phyloP scores from a whole-genome alignment of 495 filamentous ascomycete species.

The Beverwykella pulmonaria region DNA sequence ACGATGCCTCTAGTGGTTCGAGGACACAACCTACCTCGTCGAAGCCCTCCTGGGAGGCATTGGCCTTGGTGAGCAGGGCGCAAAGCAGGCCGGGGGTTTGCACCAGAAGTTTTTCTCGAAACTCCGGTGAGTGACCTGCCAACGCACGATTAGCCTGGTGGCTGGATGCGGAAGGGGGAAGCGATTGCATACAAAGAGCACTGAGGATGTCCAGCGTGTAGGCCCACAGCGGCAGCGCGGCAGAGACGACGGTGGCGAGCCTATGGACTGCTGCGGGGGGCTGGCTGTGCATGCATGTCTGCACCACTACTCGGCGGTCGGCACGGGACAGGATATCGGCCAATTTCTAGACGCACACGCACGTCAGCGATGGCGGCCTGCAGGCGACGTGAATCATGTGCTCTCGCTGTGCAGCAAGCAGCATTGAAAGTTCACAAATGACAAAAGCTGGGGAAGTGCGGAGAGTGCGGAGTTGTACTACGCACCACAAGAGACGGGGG shows the following conservation, averaged over 20 bases:
- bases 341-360: conserved; percentile 33
- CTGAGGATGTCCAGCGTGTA: conserved; percentile 41
- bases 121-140: conserved; percentile 33
- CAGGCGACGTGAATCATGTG: conserved; percentile 31
- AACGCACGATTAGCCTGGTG: conserved; percentile 27
- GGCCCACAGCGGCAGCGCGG: conserved; percentile 40
- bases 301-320: conserved; percentile 13
- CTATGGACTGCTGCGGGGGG: conserved; percentile 37
- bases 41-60: conserved; percentile 7
- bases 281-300: conserved; percentile 25
- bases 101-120: conserved; percentile 37
- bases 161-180: conserved; percentile 3
- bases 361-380: conserved; percentile 28
- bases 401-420: conserved; percentile 16
- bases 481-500: conserved; percentile 23
- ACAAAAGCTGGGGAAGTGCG: conserved; percentile 1
- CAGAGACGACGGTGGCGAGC: conserved; percentile 37
- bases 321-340: conserved; percentile 31
- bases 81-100: conserved; percentile 38
- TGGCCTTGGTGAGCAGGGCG: conserved; percentile 39
- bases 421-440: not conserved
- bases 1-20: not conserved
- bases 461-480: conserved; percentile 3
- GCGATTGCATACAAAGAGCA: conserved; percentile 37
- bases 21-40: conserved; percentile 29